Evolutionary conservation across 1,284 basidiomycete species (phyloP).

Genomic region (Puccinia horiana): DNA sequence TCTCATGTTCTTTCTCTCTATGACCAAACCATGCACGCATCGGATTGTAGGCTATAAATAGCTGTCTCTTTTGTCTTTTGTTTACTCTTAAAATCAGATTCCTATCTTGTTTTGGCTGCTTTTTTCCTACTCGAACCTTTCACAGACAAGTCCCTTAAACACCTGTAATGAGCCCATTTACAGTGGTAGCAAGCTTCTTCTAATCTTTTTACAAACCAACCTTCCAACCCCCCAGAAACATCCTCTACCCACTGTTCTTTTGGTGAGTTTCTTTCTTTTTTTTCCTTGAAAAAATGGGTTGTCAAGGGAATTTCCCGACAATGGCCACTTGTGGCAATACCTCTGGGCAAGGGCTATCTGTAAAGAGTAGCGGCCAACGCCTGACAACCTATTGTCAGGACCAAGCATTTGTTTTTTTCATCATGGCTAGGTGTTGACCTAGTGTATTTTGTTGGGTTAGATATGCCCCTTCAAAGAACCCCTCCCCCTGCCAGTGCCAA

Average conservation of each 20-base stretch:
- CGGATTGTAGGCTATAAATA: background rate
- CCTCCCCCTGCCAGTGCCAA: background rate
- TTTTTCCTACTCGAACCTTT: background rate
- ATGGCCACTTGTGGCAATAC: background rate
- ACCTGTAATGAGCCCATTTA: constrained; percentile 10
- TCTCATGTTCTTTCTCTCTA: no score
- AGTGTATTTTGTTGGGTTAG: no score
- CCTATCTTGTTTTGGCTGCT: background rate
- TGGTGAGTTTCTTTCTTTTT: background rate
- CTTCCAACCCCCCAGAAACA: background rate
- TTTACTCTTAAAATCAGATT: background rate
- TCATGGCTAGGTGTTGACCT: background rate
- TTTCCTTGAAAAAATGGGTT: background rate
- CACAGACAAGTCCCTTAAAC: background rate
- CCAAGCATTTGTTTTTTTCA: no score
- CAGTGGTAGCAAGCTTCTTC: constrained; percentile 5
- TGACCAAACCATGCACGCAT: background rate
- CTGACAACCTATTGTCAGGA: no score
- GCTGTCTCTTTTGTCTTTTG: background rate
- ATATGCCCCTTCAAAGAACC: no score
- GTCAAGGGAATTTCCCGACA: background rate
- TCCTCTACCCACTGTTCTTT: background rate
- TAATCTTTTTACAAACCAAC: background rate
- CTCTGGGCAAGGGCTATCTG: background rate
- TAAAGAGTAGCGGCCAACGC: no score